phyloP scores from a whole-genome alignment of 2,329 filamentous ascomycete species.

The Aspergillus pseudoviridinutans region DNA sequence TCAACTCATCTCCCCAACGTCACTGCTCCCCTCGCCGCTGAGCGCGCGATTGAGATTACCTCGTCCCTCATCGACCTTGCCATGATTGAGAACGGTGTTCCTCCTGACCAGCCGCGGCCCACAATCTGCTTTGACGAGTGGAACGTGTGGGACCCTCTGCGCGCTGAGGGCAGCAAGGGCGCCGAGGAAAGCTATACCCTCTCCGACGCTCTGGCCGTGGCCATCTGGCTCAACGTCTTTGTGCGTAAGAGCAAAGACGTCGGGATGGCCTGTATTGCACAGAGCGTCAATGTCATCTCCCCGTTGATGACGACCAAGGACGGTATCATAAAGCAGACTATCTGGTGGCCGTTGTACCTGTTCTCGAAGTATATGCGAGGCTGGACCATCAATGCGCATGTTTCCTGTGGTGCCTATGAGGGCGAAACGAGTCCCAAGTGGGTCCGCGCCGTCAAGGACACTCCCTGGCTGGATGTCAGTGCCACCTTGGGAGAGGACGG shows the following conservation, averaged over 20 bases:
- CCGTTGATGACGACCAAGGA: constrained; percentile 67
- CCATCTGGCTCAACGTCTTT: constrained; percentile 72
- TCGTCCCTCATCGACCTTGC: constrained; percentile 68
- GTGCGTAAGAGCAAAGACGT: constrained; percentile 66
- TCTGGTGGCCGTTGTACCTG: constrained; percentile 69
- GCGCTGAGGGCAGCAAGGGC: constrained; percentile 66
- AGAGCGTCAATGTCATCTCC: constrained; percentile 73
- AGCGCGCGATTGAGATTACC: constrained; percentile 69
- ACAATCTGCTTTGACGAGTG: constrained; percentile 81
- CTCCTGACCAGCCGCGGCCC: constrained; percentile 56
- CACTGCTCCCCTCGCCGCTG: constrained; percentile 64
- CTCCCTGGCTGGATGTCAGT: constrained; percentile 54
- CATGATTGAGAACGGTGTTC: constrained; percentile 59
- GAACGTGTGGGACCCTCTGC: constrained; percentile 75
- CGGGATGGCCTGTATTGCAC: constrained; percentile 75
- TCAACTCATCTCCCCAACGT: constrained; percentile 53
- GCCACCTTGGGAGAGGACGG: constrained; percentile 50
- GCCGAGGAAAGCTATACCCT: constrained; percentile 72
- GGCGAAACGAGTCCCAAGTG: constrained; percentile 48
- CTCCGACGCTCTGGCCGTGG: constrained; percentile 71
- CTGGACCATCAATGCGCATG: constrained; percentile 62
- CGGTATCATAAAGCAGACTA: constrained; percentile 66
- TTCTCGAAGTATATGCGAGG: constrained; percentile 73
- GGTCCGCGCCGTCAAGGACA: constrained; percentile 52
- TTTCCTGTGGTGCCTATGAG: constrained; percentile 60